Evolutionary conservation across 2,329 filamentous ascomycete genomes (phyloP).

Genomic region (Lecanoromycetidae sp.): DNA sequence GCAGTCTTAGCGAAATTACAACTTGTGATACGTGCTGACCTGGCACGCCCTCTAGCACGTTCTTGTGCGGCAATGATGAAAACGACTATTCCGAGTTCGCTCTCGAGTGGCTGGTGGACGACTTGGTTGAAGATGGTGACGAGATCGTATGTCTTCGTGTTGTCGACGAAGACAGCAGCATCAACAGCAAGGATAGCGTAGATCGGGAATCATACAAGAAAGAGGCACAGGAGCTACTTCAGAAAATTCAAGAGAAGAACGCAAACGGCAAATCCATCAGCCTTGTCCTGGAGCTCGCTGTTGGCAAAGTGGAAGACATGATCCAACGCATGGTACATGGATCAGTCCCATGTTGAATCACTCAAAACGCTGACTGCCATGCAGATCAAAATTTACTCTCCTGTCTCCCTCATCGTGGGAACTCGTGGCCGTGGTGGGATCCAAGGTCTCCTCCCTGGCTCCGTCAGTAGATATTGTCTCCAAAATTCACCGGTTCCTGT

Average conservation of each 20-base stretch:
- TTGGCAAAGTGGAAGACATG: constrained; percentile 79
- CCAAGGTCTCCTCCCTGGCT: constrained; percentile 75
- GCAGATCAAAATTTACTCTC: constrained; percentile 83
- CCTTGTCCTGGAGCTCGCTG: constrained; percentile 72
- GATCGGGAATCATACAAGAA: constrained; percentile 60
- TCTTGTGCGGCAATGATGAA: constrained; percentile 82
- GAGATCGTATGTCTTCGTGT: constrained; percentile 85
- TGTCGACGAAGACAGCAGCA: constrained; percentile 68
- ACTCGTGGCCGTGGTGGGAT: constrained; percentile 77
- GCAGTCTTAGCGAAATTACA: too few species aligned
- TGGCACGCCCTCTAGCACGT: too few species aligned
- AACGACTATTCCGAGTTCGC: constrained; percentile 88
- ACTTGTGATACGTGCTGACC: too few species aligned
- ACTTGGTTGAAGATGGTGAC: constrained; percentile 85
- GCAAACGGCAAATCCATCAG: constrained; percentile 63
- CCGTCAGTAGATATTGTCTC: constrained; percentile 86
- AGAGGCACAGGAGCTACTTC: constrained; percentile 63
- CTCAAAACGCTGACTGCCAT: constrained; percentile 2
- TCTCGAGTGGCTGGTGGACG: constrained; percentile 81
- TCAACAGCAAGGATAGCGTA: constrained; percentile 47
- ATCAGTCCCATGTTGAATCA: background rate
- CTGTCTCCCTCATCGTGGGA: constrained; percentile 80
- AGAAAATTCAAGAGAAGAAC: constrained; percentile 68
- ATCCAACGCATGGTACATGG: constrained; percentile 73
- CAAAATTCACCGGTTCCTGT: constrained; percentile 90